A percentile compares a stretch with the other conserved stretches of the same genome.
Evolutionary conservation across 2,329 filamentous ascomycete genomes (phyloP).

Genomic region (Talaromyces amestolkiae): DNA sequence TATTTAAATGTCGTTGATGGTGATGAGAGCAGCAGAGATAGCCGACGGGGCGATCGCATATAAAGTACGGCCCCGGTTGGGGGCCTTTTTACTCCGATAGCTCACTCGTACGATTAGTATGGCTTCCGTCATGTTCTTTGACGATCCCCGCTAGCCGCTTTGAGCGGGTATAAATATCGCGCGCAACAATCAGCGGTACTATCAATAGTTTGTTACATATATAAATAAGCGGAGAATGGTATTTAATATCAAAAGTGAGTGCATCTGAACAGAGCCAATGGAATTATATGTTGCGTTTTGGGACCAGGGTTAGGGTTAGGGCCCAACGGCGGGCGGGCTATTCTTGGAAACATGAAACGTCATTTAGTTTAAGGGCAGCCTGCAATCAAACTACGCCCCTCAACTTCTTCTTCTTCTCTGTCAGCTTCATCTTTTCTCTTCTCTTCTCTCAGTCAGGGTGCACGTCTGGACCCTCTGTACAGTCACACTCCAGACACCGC

Average conservation of each 20-base stretch:
- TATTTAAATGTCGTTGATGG: background rate
- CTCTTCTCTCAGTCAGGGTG: background rate
- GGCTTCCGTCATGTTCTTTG: background rate
- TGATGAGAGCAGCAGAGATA: background rate
- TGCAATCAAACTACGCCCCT: constrained; percentile 2
- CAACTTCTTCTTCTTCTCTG: background rate
- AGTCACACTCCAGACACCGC: background rate
- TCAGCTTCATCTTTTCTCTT: background rate
- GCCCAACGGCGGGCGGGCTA: background rate
- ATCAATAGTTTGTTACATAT: background rate
- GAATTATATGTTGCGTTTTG: no score
- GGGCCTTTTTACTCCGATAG: background rate
- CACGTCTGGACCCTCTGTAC: background rate
- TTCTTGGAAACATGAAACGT: constrained; percentile 18
- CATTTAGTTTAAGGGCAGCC: background rate
- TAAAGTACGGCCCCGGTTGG: background rate
- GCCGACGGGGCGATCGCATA: constrained; percentile 3
- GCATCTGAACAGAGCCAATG: background rate
- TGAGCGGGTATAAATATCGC: background rate
- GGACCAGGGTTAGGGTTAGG: background rate
- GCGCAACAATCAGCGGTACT: background rate
- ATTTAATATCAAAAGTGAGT: background rate
- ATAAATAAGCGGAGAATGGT: background rate
- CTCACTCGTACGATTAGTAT: no score
- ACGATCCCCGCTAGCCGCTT: background rate